A percentile compares a stretch with the other conserved stretches of the same genome.
Evolutionary conservation across 1,284 basidiomycete genomes (phyloP).

Genomic region (Omphalotus olearius): DNA sequence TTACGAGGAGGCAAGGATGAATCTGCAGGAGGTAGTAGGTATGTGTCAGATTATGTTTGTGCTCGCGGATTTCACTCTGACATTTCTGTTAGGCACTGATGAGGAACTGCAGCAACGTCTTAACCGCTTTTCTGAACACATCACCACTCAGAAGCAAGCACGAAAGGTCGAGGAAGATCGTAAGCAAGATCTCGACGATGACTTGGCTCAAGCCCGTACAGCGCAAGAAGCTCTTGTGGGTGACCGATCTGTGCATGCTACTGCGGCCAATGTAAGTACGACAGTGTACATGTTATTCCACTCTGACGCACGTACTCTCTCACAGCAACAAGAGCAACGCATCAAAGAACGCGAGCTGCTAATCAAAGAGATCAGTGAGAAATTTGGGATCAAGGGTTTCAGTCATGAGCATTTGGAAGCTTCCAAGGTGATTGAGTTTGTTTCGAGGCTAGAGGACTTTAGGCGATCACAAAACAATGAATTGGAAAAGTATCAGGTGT

Average conservation of each 20-base stretch:
- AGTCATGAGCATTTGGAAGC: constrained; percentile 61
- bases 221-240: constrained; percentile 54
- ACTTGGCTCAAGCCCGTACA: constrained; percentile 46
- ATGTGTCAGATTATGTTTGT: constrained; percentile 7
- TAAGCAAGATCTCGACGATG: constrained; percentile 62
- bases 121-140: constrained; percentile 69
- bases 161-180: constrained; percentile 43
- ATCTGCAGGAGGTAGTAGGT: constrained; percentile 76
- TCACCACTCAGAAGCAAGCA: constrained; percentile 50
- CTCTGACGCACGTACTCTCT: neutral
- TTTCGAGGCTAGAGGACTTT: constrained; percentile 53
- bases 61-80: neutral
- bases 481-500: constrained; percentile 60
- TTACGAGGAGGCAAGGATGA: constrained; percentile 61
- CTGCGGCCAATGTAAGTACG: constrained; percentile 56
- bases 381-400: constrained; percentile 74
- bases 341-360: constrained; percentile 69
- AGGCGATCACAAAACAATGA: constrained; percentile 52
- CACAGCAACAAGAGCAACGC: constrained; percentile 73
- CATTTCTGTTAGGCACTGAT: constrained; percentile 56
- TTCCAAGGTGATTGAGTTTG: constrained; percentile 69
- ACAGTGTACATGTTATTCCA: neutral
- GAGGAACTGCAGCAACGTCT: constrained; percentile 70
- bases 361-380: constrained; percentile 67
- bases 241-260: constrained; percentile 57